phyloP scores from a whole-genome alignment of 257 asterid species.

The Nyctanthes arbortristis region DNA sequence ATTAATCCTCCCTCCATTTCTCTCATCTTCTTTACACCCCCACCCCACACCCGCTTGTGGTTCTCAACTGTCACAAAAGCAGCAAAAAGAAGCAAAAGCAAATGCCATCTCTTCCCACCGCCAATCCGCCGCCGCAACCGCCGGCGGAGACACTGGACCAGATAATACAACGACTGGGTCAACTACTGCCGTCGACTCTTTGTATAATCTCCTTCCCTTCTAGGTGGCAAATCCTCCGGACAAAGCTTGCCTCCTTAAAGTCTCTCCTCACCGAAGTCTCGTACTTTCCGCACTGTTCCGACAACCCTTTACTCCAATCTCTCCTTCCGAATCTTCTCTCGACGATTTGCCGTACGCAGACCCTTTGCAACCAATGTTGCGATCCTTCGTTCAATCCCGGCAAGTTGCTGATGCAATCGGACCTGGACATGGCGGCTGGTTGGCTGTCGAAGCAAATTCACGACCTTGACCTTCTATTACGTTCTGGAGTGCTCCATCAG shows the following conservation, averaged over 20 bases:
- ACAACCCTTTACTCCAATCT: slow-evolving; percentile 55
- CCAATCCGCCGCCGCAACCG: slow-evolving; percentile 32
- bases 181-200: slow-evolving; percentile 56
- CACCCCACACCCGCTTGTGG: too few relatives aligned
- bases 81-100: background rate
- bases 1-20: too few relatives aligned
- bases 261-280: slow-evolving; percentile 55
- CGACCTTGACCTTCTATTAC: slow-evolving; percentile 75
- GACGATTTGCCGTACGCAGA: slow-evolving; percentile 60
- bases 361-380: slow-evolving; percentile 51
- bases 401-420: slow-evolving; percentile 93
- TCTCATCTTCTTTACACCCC: too few relatives aligned
- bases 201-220: slow-evolving; percentile 55
- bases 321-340: slow-evolving; percentile 59
- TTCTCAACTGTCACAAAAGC: too few relatives aligned
- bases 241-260: slow-evolving; percentile 53
- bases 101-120: slow-evolving; percentile 48
- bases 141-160: slow-evolving; percentile 39
- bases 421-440: slow-evolving; percentile 87
- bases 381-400: slow-evolving; percentile 55
- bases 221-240: slow-evolving; percentile 72
- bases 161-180: slow-evolving; percentile 37
- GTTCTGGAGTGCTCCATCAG: slow-evolving; percentile 88
- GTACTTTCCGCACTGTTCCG: slow-evolving; percentile 75
- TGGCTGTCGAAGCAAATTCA: slow-evolving; percentile 73